These are phyloP conservation scores for Elsinoe ampelina DNA, from an alignment of 2,329 filamentous ascomycete genomes.

Conservation along the genomic window DNA sequence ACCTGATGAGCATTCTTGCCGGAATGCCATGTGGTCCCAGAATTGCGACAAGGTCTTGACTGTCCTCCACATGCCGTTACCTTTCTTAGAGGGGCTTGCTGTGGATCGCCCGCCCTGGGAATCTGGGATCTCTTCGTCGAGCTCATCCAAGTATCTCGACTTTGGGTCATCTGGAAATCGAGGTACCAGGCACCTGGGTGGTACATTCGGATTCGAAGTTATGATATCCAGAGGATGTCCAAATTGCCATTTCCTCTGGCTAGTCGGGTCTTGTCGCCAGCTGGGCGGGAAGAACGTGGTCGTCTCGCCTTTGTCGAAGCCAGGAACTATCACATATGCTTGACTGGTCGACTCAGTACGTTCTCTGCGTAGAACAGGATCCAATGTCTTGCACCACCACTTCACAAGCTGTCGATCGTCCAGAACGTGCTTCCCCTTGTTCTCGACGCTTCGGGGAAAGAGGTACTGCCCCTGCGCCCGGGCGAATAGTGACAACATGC, in stretches of 20 bases:
- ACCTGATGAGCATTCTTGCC: slow-evolving; percentile 91
- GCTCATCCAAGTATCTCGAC: slow-evolving; percentile 73
- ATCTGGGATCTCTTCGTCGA: slow-evolving; percentile 70
- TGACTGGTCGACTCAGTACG: slow-evolving; percentile 39
- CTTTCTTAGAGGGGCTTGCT: slow-evolving; percentile 31
- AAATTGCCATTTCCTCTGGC: slow-evolving; percentile 40
- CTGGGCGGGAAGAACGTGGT: slow-evolving; percentile 63
- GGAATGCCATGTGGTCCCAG: slow-evolving; percentile 96
- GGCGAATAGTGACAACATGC: slow-evolving; percentile 83
- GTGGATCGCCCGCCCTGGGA: slow-evolving; percentile 5
- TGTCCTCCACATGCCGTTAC: slow-evolving; percentile 68
- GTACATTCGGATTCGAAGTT: slow-evolving; percentile 51
- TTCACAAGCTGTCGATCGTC: slow-evolving; percentile 83
- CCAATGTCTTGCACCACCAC: slow-evolving; percentile 89
- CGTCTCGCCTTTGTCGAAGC: slow-evolving; percentile 72
- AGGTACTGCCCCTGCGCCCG: slow-evolving; percentile 88
- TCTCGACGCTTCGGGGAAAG: slow-evolving; percentile 84
- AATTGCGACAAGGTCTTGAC: slow-evolving; percentile 81
- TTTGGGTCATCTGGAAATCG: slow-evolving; percentile 95
- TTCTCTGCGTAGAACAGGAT: slow-evolving; percentile 53
- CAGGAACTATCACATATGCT: slow-evolving; percentile 79
- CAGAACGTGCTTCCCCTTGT: slow-evolving; percentile 77
- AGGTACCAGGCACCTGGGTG: slow-evolving; percentile 75
- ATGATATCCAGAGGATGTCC: slow-evolving; percentile 69
- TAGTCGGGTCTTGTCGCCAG: slow-evolving; percentile 31